These are phyloP conservation scores for Phytophthora uliginosa DNA, from an alignment of 352 stramenopile genomes.

Conservation along the genomic window DNA sequence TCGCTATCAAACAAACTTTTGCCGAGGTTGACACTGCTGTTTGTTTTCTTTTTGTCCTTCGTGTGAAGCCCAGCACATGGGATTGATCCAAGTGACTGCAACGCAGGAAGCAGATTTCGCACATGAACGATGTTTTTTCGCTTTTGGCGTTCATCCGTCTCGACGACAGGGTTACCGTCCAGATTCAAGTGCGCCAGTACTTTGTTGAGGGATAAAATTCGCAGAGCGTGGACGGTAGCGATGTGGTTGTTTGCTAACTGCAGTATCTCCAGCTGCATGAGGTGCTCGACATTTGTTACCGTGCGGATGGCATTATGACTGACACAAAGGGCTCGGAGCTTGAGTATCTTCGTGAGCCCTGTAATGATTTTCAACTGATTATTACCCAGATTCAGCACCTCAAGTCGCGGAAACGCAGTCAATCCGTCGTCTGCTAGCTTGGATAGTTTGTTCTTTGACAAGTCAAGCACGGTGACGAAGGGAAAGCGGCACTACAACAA, in stretches of 20 bases:
- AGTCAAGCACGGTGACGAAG: constrained; percentile 58
- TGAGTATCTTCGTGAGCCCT: constrained; percentile 62
- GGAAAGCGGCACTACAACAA: constrained; percentile 68
- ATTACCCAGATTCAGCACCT: constrained; percentile 68
- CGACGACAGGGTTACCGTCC: constrained; percentile 79
- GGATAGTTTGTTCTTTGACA: constrained; percentile 70
- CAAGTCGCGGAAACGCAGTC: constrained; percentile 63
- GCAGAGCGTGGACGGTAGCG: constrained; percentile 55
- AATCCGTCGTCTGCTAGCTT: constrained; percentile 68
- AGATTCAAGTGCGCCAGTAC: constrained; percentile 73
- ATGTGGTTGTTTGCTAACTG: constrained; percentile 66
- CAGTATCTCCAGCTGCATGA: constrained; percentile 69
- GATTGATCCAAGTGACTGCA: constrained; percentile 74
- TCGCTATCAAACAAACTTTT: constrained; percentile 63
- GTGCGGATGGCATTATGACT: constrained; percentile 64
- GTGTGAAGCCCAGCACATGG: constrained; percentile 47
- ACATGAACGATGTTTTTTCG: constrained; percentile 83
- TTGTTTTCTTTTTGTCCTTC: constrained; percentile 68
- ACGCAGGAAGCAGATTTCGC: constrained; percentile 76
- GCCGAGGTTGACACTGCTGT: constrained; percentile 13
- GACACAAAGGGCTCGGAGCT: constrained; percentile 71
- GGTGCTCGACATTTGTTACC: constrained; percentile 84
- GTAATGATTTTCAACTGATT: constrained; percentile 71
- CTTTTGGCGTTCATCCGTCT: constrained; percentile 71
- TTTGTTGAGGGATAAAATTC: constrained; percentile 82